Evolutionary conservation across 768 basidiomycete genomes (phyloP), one percentile per base, ranked within the genome.

Genomic region (Butyriboletus loyo): DNA sequence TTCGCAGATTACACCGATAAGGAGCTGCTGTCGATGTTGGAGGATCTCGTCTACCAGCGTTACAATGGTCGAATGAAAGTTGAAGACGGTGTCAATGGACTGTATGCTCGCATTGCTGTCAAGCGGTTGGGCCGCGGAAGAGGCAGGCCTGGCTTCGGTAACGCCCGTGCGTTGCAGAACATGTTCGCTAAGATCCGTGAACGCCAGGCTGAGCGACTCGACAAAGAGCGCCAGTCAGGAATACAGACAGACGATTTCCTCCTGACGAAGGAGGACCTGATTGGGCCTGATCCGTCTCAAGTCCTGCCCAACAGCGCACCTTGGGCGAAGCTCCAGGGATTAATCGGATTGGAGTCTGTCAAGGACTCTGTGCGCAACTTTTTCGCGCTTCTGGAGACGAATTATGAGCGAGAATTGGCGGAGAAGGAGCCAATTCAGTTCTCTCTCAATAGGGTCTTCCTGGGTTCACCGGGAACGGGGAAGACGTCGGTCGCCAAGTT

Each of bases 401-500:
- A 88, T 57, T 87, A 85, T 54, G 57, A 74, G 9, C 78, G 86
- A 10, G 86, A 87, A 60, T 63, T 88, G 32, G 50, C 56, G 36
- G 85, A 86, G 60, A 69, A 75, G 57, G 72, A 78, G 41, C 83
- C 82, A 0, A 50, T 84, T 15, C 66, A 75, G 44, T 54, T 82
- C 14, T 80, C 83, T 13, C 75, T 87, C 52, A 87, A 88, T 52
- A 78, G 83, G 13, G 80, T 83, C 1, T 86, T 89, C 66, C 61
- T 85, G 9, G 87, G 86, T 5, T 80, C 80, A 5, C 86, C 86
- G 8, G 86, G 86, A 1, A 87, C 84, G 0, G 86, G 86, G 0
- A 88, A 88, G 62, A 87, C 86, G 5, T 81, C 85, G 0, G 86
- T 89, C 0, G 86, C 83, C 5, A 81, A 80, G 58, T 60, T 86